Evolutionary conservation across 331 rosid genomes (phyloP).

Genomic region (Quercus tomentella): DNA sequence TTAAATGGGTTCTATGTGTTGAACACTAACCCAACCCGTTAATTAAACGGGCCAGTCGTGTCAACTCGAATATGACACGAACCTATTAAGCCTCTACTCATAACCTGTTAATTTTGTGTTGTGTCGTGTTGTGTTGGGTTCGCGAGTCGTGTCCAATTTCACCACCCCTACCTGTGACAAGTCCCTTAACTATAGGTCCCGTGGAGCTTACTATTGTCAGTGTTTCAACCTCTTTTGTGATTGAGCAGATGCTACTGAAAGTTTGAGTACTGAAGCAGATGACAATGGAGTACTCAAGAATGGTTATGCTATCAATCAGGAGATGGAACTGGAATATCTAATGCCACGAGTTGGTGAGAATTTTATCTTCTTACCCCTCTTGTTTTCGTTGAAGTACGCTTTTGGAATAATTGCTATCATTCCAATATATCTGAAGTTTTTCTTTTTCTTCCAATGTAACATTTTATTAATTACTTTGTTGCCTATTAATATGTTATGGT

Average conservation of each 20-base stretch:
- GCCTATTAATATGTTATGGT: background rate
- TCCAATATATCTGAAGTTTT: background rate
- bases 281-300: constrained; percentile 32
- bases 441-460: background rate
- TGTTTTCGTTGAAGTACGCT: background rate
- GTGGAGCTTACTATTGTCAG: constrained; percentile 89
- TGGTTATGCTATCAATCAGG: background rate
- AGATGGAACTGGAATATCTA: constrained; percentile 16
- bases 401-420: background rate
- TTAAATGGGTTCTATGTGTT: too few relatives aligned
- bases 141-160: too few relatives aligned
- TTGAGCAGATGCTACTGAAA: constrained; percentile 59
- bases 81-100: too few relatives aligned
- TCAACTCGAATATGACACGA: too few relatives aligned
- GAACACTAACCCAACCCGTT: too few relatives aligned
- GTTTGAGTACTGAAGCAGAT: constrained; percentile 22
- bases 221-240: constrained; percentile 75
- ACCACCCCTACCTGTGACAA: background rate
- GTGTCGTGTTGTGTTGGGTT: too few relatives aligned
- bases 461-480: background rate
- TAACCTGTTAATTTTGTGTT: too few relatives aligned
- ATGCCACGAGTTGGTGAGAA: constrained; percentile 41
- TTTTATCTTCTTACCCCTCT: background rate
- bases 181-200: constrained; percentile 36
- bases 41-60: too few relatives aligned